phyloP scores from a whole-genome alignment of 805 yeast genomes.

The Candida gorgasii region DNA sequence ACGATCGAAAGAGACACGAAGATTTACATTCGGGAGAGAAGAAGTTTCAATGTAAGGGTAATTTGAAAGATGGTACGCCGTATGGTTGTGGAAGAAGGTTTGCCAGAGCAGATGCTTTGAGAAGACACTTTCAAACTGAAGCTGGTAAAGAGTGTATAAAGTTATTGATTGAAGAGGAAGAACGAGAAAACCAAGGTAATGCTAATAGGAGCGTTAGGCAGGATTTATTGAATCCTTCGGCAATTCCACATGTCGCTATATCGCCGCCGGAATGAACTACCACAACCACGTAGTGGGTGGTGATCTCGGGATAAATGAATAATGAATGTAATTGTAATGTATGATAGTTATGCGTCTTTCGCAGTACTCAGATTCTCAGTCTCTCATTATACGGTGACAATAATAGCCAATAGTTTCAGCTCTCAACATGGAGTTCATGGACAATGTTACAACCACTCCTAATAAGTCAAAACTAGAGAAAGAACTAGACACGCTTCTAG shows the following conservation, averaged over 20 bases:
- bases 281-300: no score
- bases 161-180: slow-evolving; percentile 43
- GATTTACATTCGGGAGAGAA: slow-evolving; percentile 74
- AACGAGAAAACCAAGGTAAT: slow-evolving; percentile 22
- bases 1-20: slow-evolving; percentile 47
- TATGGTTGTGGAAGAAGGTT: slow-evolving; percentile 49
- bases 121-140: slow-evolving; percentile 48
- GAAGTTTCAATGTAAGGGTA: slow-evolving; percentile 70
- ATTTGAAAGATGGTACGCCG: slow-evolving; percentile 53
- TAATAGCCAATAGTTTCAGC: no score
- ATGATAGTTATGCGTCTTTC: neutral
- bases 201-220: slow-evolving; percentile 9
- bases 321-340: slow-evolving; percentile 6
- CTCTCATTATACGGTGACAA: neutral
- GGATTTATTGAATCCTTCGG: slow-evolving; percentile 20
- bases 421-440: slow-evolving; percentile 20
- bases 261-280: slow-evolving; percentile 40
- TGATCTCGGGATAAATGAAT: no score
- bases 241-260: slow-evolving; percentile 38
- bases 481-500: slow-evolving; percentile 25
- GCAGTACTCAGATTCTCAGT: no score
- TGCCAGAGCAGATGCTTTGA: slow-evolving; percentile 48
- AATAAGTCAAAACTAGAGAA: slow-evolving; percentile 24
- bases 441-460: slow-evolving; percentile 20
- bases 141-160: slow-evolving; percentile 46